These are phyloP conservation scores for Chrysoporthe puriensis DNA, from an alignment of 2,329 filamentous ascomycete genomes.

Conservation along the genomic window DNA sequence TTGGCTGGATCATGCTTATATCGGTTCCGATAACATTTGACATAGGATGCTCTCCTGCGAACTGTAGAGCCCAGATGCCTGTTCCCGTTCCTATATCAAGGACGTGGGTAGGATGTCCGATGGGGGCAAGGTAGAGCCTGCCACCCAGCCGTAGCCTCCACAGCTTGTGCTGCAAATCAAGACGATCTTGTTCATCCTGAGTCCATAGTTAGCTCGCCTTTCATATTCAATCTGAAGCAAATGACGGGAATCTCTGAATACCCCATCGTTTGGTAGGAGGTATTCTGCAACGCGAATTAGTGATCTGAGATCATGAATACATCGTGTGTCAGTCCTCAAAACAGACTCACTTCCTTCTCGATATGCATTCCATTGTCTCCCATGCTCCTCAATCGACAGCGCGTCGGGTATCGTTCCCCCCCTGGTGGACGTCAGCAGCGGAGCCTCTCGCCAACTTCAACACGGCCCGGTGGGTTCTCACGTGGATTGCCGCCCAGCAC, in stretches of 20 bases:
- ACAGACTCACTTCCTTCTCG: constrained; percentile 15
- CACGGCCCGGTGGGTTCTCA: not conserved
- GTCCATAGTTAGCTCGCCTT: not conserved
- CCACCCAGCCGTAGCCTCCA: constrained; percentile 4
- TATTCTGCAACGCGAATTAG: constrained; percentile 8
- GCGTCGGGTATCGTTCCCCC: constrained; percentile 15
- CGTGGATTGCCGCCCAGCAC: constrained; percentile 4
- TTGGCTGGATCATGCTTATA: constrained; percentile 30
- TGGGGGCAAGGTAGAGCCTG: constrained; percentile 10
- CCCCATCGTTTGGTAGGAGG: constrained; percentile 19
- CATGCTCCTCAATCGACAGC: constrained; percentile 14
- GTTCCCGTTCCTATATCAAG: constrained; percentile 22
- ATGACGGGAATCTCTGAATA: not conserved
- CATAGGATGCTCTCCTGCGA: constrained; percentile 22
- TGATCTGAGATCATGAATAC: too few species aligned
- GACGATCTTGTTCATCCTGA: constrained; percentile 19
- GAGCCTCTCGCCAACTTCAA: not conserved
- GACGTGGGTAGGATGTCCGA: not conserved
- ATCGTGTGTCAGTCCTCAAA: not conserved
- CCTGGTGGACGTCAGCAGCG: not conserved
- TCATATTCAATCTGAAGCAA: not conserved
- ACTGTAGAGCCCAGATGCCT: constrained; percentile 17
- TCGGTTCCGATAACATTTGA: constrained; percentile 29
- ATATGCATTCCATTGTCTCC: constrained; percentile 14
- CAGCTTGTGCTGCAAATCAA: constrained; percentile 18